Conservation (phyloP, 2,329 filamentous ascomycete species). For the Ophiostoma perfectum region DNA sequence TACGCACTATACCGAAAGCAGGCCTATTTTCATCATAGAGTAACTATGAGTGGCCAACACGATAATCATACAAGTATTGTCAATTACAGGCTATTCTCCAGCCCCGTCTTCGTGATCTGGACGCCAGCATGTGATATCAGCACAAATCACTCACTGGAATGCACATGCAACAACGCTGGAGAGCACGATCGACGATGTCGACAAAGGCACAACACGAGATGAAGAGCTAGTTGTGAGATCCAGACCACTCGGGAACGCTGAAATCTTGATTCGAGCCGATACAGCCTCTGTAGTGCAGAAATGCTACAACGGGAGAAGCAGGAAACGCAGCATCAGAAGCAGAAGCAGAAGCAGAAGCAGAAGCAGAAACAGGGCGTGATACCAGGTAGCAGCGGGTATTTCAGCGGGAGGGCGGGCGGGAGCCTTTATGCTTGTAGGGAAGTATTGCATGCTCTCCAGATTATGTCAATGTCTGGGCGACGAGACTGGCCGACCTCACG, state of each 20-base stretch:
- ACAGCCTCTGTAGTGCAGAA: background rate
- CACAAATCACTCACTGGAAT: background rate
- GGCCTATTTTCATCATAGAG: background rate
- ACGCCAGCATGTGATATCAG: background rate
- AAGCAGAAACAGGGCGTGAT: background rate
- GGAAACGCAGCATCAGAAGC: too few relatives aligned
- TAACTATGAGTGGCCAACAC: background rate
- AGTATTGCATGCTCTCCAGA: background rate
- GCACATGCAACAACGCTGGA: background rate
- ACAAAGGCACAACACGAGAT: background rate
- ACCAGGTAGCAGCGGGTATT: background rate
- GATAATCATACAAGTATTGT: background rate
- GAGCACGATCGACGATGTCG: background rate
- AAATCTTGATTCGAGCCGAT: background rate
- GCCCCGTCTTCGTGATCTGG: background rate
- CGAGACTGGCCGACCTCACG: background rate
- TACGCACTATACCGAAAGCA: background rate
- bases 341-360: background rate
- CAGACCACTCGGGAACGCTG: background rate
- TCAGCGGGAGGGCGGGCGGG: slow-evolving; percentile 1
- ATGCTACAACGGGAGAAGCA: background rate
- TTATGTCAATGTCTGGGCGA: too few relatives aligned
- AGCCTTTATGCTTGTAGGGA: background rate
- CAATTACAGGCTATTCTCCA: background rate
- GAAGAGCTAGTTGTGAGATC: background rate